Evolutionary conservation across 2,329 filamentous ascomycete genomes (phyloP), one percentile per base, ranked within the genome.

Genomic region (Bipolaris sorokiniana): DNA sequence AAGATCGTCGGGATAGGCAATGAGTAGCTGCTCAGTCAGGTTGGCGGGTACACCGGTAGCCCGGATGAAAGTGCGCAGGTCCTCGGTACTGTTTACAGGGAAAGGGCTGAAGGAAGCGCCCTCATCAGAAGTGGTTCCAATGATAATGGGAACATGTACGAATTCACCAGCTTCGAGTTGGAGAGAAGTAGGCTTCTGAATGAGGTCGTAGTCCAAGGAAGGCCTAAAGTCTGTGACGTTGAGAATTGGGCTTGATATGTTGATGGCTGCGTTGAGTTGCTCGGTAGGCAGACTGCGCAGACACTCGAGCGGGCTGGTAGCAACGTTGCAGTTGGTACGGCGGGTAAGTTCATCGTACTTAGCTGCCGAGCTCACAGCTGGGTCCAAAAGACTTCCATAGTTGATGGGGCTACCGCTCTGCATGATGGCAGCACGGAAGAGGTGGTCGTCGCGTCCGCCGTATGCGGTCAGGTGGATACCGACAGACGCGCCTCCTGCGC

Each of bases 41-140:
- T 60, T 62, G 6, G 67, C 48, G 7, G 71, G 65, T 11, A 73
- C 58, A 15, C 65, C 62, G 18, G 68, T 67, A 9, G 67, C 65
- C 37, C 69, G 70, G 22, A 71, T 75, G 13, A 83, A 72, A 48
- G 73, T 77, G 42, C 77, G 72, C 66, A 88, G 84, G 48, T 87
- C 79, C 15, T 76, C 79, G 10, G 79, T 82, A 1, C 81, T 85
- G 67, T 87, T 83, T 59, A 88, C 81, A 15, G 81, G 82, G 5
- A 59, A 70, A 10, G 81, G 79, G 0, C 79, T 82, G 65, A 88
- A 88, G 1, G 78, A 77, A 0, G 82, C 83, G 2, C 86, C 88
- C 69, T 91, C 88, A 63, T 90, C 88, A 1, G 82, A 83, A 70
- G 89, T 90, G 34, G 82, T 82, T 6, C 89, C 88, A 33, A 82